Conservation (phyloP, 2,329 filamentous ascomycete genomes). For the Dothidotthia symphoricarpi region DNA sequence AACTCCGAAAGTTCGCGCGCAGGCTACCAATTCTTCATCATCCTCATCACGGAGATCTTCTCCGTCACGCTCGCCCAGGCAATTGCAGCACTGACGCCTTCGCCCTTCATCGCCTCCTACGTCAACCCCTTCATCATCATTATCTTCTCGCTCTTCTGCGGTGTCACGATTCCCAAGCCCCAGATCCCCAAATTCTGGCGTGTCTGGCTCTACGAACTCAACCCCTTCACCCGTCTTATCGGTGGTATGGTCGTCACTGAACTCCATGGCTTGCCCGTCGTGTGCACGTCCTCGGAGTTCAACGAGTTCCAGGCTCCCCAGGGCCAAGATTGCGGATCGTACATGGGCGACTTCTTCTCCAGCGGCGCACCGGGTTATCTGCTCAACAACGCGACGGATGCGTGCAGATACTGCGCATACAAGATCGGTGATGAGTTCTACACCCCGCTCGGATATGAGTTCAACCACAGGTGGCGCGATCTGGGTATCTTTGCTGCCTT, state of each 20-base stretch:
- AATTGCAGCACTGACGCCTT: conserved; percentile 73
- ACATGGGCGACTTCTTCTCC: conserved; percentile 71
- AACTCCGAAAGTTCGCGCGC: conserved; percentile 62
- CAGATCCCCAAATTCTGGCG: conserved; percentile 79
- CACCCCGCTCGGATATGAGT: conserved; percentile 63
- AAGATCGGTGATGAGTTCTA: conserved; percentile 80
- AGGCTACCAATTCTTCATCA: conserved; percentile 83
- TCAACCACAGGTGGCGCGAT: conserved; percentile 73
- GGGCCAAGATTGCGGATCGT: conserved; percentile 68
- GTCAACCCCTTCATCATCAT: conserved; percentile 66
- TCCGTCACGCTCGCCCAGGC: conserved; percentile 73
- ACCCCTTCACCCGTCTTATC: conserved; percentile 80
- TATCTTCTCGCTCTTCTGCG: conserved; percentile 81
- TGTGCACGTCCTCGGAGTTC: conserved; percentile 61
- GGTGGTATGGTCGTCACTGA: conserved; percentile 77
- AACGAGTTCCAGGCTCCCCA: conserved; percentile 66
- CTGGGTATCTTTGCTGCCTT: conserved; percentile 76
- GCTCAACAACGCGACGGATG: conserved; percentile 60
- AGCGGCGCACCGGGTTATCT: conserved; percentile 71
- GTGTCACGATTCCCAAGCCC: conserved; percentile 75
- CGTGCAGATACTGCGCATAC: conserved; percentile 81
- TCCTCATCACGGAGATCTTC: conserved; percentile 81
- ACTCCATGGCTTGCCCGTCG: conserved; percentile 63
- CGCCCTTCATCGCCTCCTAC: conserved; percentile 73
- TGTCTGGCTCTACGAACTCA: conserved; percentile 76